Percentiles rank a stretch among this genome's conserved stretches.
Conservation (phyloP, 2,329 filamentous ascomycete genomes). For the Talaromyces funiculosus region DNA sequence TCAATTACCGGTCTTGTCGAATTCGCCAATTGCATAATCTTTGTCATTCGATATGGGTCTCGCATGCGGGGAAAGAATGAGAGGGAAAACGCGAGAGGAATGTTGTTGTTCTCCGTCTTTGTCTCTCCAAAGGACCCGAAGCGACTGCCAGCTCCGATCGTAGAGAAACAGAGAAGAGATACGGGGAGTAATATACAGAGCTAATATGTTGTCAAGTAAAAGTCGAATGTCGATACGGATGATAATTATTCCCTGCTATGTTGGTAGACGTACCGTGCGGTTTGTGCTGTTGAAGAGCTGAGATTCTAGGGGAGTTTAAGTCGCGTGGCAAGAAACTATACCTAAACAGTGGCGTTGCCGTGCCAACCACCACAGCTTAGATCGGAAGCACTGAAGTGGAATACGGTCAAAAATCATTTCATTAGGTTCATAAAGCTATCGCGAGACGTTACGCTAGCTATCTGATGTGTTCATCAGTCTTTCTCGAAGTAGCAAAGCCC, state of each 20-base stretch:
- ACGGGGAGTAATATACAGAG: neutral
- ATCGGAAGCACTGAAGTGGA: neutral
- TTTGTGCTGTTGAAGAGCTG: neutral
- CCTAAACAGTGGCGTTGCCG: conserved; percentile 1
- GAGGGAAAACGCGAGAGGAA: neutral
- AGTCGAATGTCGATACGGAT: neutral
- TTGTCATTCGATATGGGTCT: neutral
- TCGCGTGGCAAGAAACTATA: conserved; percentile 13
- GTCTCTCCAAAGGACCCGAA: neutral
- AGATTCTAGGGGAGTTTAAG: neutral
- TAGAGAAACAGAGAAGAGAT: neutral
- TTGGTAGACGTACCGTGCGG: neutral
- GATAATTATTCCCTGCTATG: conserved; percentile 1
- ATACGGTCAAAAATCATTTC: neutral
- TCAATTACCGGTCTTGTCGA: neutral
- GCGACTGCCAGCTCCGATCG: no score
- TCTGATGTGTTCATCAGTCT: neutral
- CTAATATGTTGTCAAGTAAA: neutral
- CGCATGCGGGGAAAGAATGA: neutral
- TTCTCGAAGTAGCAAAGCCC: neutral
- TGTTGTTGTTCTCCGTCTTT: neutral
- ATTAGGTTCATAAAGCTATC: neutral
- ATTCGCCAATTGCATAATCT: neutral
- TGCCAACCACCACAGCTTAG: conserved; percentile 1
- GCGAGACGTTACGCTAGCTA: neutral